phyloP scores from a whole-genome alignment of 495 filamentous ascomycete genomes.

The Cudoniella acicularis region DNA sequence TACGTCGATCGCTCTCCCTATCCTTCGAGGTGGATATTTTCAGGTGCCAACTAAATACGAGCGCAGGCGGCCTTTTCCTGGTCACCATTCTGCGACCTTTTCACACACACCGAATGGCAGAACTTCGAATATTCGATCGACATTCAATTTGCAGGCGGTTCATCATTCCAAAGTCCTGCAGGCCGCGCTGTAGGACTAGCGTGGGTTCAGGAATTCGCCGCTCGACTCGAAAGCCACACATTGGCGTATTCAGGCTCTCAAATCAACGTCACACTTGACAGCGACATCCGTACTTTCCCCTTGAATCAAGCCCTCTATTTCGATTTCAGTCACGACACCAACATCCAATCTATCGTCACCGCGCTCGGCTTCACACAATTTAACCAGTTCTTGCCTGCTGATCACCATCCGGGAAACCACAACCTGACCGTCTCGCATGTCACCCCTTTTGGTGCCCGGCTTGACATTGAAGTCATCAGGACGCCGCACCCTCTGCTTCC shows the following conservation, averaged over 20 bases:
- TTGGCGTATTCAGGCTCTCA: slow-evolving; percentile 59
- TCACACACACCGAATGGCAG: slow-evolving; percentile 64
- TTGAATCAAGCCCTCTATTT: slow-evolving; percentile 59
- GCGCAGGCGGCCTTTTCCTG: slow-evolving; percentile 50
- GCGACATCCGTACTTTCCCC: slow-evolving; percentile 59
- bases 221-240: slow-evolving; percentile 61
- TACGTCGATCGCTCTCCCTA: slow-evolving; percentile 28
- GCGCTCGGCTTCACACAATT: slow-evolving; percentile 56
- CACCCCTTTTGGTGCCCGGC: slow-evolving; percentile 55
- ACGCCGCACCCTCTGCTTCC: slow-evolving; percentile 48
- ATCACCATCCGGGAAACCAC: slow-evolving; percentile 39
- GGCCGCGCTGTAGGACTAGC: slow-evolving; percentile 73
- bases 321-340: slow-evolving; percentile 90
- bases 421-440: slow-evolving; percentile 53
- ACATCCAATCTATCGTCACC: slow-evolving; percentile 62
- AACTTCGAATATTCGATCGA: slow-evolving; percentile 68
- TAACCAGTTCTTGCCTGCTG: slow-evolving; percentile 43
- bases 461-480: slow-evolving; percentile 62
- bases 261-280: slow-evolving; percentile 73
- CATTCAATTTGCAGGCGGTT: slow-evolving; percentile 55
- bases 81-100: slow-evolving; percentile 69
- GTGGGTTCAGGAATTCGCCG: slow-evolving; percentile 77
- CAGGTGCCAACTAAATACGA: slow-evolving; percentile 26
- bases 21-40: slow-evolving; percentile 61
- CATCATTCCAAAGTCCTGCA: slow-evolving; percentile 60